A percentile compares a stretch with the other conserved stretches of the same genome.
phyloP scores from a whole-genome alignment of 1,284 basidiomycete genomes.

The Heterobasidion annosum region DNA sequence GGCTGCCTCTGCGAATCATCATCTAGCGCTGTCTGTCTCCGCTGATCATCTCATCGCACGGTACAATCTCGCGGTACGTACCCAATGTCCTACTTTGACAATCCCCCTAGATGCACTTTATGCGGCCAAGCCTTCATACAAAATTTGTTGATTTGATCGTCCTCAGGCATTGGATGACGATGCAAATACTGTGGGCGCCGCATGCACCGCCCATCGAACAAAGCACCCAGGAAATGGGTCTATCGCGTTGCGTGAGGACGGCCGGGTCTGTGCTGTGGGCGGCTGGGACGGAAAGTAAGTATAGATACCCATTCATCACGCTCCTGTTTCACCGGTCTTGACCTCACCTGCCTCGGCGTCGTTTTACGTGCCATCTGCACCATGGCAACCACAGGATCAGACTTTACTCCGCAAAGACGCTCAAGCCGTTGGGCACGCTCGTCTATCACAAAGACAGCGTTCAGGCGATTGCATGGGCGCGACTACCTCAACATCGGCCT shows the following conservation, averaged over 20 bases:
- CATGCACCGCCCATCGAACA: conserved; percentile 38
- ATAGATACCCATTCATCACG: background rate
- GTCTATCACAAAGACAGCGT: conserved; percentile 71
- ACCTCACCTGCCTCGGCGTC: conserved; percentile 32
- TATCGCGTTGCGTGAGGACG: conserved; percentile 68
- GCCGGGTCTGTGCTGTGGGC: conserved; percentile 70
- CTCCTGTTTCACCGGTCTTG: conserved; percentile 43
- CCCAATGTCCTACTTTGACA: background rate
- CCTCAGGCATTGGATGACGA: conserved; percentile 4
- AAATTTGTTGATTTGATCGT: too few relatives aligned
- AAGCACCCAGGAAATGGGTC: conserved; percentile 74
- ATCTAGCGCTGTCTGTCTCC: conserved; percentile 69
- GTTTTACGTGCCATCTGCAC: too few relatives aligned
- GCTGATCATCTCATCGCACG: conserved; percentile 74
- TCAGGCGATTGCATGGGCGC: conserved; percentile 63
- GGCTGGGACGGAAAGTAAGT: conserved; percentile 86
- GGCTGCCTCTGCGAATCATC: conserved; percentile 51
- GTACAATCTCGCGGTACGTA: conserved; percentile 51
- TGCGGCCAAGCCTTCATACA: too few relatives aligned
- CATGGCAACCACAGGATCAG: conserved; percentile 44
- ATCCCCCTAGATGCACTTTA: too few relatives aligned
- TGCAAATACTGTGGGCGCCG: conserved; percentile 7
- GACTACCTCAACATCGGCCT: background rate
- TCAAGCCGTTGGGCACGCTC: conserved; percentile 75
- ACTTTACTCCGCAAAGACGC: conserved; percentile 65